phyloP scores from a whole-genome alignment of 1,139 yeast species.

The Hansenula sp. region DNA sequence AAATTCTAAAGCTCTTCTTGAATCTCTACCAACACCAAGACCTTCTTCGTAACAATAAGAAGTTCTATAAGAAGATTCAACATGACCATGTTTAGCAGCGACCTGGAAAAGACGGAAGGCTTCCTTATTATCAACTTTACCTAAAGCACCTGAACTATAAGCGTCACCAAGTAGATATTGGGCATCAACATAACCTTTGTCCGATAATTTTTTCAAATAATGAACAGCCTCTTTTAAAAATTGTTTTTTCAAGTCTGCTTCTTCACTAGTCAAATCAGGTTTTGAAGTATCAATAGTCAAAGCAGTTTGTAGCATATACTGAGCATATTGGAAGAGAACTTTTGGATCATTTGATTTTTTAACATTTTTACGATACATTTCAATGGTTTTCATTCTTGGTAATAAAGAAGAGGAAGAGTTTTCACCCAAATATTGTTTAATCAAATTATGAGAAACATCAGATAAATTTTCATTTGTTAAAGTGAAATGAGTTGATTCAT shows the following conservation, averaged over 20 bases:
- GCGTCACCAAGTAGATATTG: slow-evolving; percentile 90
- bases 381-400: slow-evolving; percentile 84
- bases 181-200: slow-evolving; percentile 83
- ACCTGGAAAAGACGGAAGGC: slow-evolving; percentile 75
- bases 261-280: slow-evolving; percentile 13
- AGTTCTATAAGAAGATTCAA: slow-evolving; percentile 87
- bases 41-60: slow-evolving; percentile 93
- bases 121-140: slow-evolving; percentile 75
- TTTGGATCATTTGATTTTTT: slow-evolving; percentile 82
- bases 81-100: slow-evolving; percentile 92
- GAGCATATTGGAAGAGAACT: slow-evolving; percentile 86
- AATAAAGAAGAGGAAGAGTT: slow-evolving; percentile 43
- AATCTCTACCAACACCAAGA: slow-evolving; percentile 85
- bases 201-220: slow-evolving; percentile 69
- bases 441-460: slow-evolving; percentile 32
- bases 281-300: slow-evolving; percentile 43
- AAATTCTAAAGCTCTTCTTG: slow-evolving; percentile 81
- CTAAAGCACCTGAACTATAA: slow-evolving; percentile 80
- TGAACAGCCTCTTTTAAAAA: slow-evolving; percentile 73
- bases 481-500: slow-evolving; percentile 31
- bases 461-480: slow-evolving; percentile 35
- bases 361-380: slow-evolving; percentile 82
- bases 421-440: slow-evolving; percentile 49
- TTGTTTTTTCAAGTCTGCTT: slow-evolving; percentile 30
- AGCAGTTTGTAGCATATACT: slow-evolving; percentile 85